Percentiles rank a stretch among this genome's conserved stretches.
Conservation (phyloP, 2,329 filamentous ascomycete species). For the Pestalotiopsis sp. region DNA sequence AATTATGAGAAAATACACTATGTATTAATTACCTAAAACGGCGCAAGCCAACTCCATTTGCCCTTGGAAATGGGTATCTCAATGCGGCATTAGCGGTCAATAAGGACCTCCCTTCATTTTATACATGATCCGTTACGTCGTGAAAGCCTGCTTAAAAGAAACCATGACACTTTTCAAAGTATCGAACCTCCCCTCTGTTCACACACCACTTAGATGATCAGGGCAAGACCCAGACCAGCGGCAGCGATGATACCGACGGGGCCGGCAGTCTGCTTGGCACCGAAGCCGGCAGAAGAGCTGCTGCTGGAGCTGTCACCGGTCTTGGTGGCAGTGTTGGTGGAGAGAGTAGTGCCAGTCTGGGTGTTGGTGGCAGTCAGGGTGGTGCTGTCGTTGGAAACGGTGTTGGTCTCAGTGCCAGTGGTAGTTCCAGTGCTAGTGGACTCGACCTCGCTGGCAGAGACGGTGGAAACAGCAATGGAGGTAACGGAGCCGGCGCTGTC, state of each 20-base stretch:
- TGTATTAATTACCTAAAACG: constrained; percentile 10
- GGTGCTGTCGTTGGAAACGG: constrained; percentile 9
- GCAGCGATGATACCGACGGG: constrained; percentile 30
- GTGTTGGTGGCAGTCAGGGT: constrained; percentile 15
- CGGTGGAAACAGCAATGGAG: background rate
- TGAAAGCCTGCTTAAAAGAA: background rate
- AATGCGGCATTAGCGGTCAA: constrained; percentile 14
- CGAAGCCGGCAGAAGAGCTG: constrained; percentile 11
- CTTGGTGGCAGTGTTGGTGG: constrained; percentile 13
- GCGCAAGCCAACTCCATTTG: constrained; percentile 11
- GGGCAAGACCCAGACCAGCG: constrained; percentile 28
- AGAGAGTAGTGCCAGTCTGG: constrained; percentile 12
- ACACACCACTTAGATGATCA: constrained; percentile 26
- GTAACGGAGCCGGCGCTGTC: constrained; percentile 18
- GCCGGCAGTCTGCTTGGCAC: constrained; percentile 28
- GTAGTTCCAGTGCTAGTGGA: constrained; percentile 5
- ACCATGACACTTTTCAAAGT: background rate
- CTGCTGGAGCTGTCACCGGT: constrained; percentile 17
- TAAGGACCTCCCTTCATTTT: constrained; percentile 9
- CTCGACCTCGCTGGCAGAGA: background rate
- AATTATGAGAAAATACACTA: constrained; percentile 2
- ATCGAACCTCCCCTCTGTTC: background rate
- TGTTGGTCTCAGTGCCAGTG: constrained; percentile 8
- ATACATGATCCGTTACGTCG: constrained; percentile 14
- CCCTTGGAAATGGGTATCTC: constrained; percentile 14